Evolutionary conservation across 202 grass and related monocot genomes (phyloP).

Genomic region (Zizania palustris): DNA sequence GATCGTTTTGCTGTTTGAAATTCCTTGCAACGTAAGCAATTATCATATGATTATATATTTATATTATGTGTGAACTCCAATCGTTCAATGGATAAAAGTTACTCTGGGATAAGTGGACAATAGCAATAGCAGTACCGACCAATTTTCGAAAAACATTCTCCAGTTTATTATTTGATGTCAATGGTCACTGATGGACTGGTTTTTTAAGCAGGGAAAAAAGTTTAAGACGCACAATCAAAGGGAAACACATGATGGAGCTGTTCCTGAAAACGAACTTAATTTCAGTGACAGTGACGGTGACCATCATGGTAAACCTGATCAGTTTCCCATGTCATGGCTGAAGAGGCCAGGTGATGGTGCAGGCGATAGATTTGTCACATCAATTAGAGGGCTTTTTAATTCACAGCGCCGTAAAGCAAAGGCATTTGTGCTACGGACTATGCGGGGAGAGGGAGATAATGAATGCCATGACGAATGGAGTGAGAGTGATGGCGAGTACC

Average conservation of each 20-base stretch:
- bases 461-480: constrained; percentile 90
- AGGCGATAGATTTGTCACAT: constrained; percentile 91
- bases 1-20: constrained; percentile 31
- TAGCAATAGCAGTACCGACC: background rate
- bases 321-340: constrained; percentile 79
- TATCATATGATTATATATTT: too few relatives aligned
- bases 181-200: background rate
- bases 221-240: constrained; percentile 75
- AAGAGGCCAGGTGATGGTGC: constrained; percentile 78
- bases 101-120: background rate
- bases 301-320: constrained; percentile 64
- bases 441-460: constrained; percentile 75
- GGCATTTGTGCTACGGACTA: constrained; percentile 74
- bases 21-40: background rate
- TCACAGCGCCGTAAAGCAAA: constrained; percentile 82
- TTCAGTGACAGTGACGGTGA: constrained; percentile 76
- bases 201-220: constrained; percentile 76
- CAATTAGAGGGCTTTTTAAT: constrained; percentile 96
- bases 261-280: constrained; percentile 76
- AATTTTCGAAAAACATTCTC: background rate
- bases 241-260: constrained; percentile 54
- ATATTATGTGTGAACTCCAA: background rate
- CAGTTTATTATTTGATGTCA: background rate
- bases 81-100: background rate
- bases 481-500: constrained; percentile 86